Conservation (phyloP, 129 eudicot species). For the Centrapalus pauciflorus region DNA sequence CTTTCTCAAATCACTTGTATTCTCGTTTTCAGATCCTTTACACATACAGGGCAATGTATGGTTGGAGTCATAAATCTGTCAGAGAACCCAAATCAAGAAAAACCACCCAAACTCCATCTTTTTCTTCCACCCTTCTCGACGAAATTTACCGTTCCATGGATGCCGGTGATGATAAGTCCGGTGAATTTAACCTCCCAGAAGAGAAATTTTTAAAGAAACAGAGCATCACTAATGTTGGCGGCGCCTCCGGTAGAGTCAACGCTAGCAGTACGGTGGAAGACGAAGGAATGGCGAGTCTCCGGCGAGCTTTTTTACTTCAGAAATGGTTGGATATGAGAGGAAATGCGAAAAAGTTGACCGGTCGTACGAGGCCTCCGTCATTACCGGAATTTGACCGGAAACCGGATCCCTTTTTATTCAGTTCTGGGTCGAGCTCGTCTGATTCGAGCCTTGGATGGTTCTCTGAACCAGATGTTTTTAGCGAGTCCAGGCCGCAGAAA, state of each 20-base stretch:
- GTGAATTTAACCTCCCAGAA: slow-evolving; percentile 12
- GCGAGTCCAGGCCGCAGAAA: slow-evolving; percentile 11
- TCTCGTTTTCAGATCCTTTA: neutral
- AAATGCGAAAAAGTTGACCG: slow-evolving; percentile 18
- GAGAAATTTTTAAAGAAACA: slow-evolving; percentile 17
- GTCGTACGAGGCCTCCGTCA: slow-evolving; percentile 11
- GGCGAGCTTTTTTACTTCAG: slow-evolving; percentile 60
- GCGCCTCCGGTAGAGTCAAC: slow-evolving; percentile 8
- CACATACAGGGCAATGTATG: slow-evolving; percentile 29
- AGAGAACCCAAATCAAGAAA: slow-evolving; percentile 28
- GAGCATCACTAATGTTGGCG: neutral
- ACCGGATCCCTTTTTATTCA: slow-evolving; percentile 31
- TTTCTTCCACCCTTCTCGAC: slow-evolving; percentile 71
- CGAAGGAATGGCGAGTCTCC: slow-evolving; percentile 42
- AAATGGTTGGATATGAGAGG: slow-evolving; percentile 64
- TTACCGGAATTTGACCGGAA: slow-evolving; percentile 23
- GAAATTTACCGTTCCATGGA: slow-evolving; percentile 73
- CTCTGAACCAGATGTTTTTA: slow-evolving; percentile 36
- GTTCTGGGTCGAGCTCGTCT: slow-evolving; percentile 49
- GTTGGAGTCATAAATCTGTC: slow-evolving; percentile 34
- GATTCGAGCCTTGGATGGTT: slow-evolving; percentile 44
- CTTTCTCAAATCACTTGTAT: neutral
- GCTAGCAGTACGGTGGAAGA: slow-evolving; percentile 25
- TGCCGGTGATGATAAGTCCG: slow-evolving; percentile 21
- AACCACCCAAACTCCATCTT: slow-evolving; percentile 46